Evolutionary conservation across 2,329 filamentous ascomycete species (phyloP).

Genomic region (Pseudocercospora vitis): DNA sequence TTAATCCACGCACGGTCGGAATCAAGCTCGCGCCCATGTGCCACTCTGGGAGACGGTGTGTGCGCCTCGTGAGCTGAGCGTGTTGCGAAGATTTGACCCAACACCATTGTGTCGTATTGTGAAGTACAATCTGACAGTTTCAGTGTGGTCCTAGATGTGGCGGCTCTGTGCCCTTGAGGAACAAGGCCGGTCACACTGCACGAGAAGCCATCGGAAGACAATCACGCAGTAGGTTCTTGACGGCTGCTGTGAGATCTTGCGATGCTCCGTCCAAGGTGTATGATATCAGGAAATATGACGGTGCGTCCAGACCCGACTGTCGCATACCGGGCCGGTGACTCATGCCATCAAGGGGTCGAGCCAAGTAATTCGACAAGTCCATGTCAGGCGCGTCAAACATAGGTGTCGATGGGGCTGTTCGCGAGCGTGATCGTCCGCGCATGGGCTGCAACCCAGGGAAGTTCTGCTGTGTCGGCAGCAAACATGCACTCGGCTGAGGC

Average conservation of each 20-base stretch:
- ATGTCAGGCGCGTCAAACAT: conserved; percentile 28
- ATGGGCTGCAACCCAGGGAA: conserved; percentile 37
- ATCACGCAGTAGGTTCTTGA: conserved; percentile 18
- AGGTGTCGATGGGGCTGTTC: conserved; percentile 43
- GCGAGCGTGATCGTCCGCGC: conserved; percentile 42
- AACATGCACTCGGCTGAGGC: conserved; percentile 38
- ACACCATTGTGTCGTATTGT: no score
- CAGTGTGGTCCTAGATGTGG: background rate
- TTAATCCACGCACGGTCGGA: conserved; percentile 41
- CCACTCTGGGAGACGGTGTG: conserved; percentile 38
- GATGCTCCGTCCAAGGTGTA: conserved; percentile 17
- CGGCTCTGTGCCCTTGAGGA: background rate
- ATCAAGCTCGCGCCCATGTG: conserved; percentile 44
- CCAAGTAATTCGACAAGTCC: conserved; percentile 33
- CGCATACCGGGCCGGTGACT: conserved; percentile 2
- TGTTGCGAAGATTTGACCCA: conserved; percentile 39
- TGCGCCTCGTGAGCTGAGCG: conserved; percentile 44
- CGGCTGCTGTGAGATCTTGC: conserved; percentile 28
- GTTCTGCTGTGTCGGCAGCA: conserved; percentile 31
- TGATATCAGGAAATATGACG: background rate
- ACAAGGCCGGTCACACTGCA: background rate
- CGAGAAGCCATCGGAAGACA: conserved; percentile 12
- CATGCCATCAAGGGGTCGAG: conserved; percentile 22
- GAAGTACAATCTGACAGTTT: background rate
- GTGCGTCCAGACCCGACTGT: conserved; percentile 5